Percentiles rank a stretch among this genome's conserved stretches.
Evolutionary conservation across 495 filamentous ascomycete species (phyloP).

Genomic region (Aspergillus ellipticus): DNA sequence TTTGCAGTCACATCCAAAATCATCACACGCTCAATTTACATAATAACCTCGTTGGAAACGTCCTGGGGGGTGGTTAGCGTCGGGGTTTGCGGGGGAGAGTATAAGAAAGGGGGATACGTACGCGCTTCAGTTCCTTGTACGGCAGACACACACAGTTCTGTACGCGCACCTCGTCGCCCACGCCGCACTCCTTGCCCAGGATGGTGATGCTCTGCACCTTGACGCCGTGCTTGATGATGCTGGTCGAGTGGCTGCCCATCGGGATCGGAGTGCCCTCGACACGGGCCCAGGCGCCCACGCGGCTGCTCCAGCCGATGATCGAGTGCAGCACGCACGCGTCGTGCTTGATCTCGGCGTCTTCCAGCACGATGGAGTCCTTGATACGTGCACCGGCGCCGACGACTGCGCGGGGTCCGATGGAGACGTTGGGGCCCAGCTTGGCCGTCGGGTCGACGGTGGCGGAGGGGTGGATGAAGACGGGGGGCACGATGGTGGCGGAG

Average conservation of each 20-base stretch:
- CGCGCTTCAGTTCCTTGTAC: conserved; percentile 97
- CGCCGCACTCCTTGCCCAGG: conserved; percentile 91
- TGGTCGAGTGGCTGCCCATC: conserved; percentile 84
- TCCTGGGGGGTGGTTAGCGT: conserved; percentile 56
- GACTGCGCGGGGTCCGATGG: conserved; percentile 78
- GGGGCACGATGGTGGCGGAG: conserved; percentile 85
- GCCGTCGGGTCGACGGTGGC: conserved; percentile 90
- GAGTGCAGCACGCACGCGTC: conserved; percentile 95
- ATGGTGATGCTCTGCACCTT: conserved; percentile 99
- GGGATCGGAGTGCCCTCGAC: conserved; percentile 95
- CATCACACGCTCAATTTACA: conserved; percentile 53
- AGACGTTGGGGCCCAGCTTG: conserved; percentile 96
- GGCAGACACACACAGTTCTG: conserved; percentile 98
- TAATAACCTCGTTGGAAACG: conserved; percentile 93
- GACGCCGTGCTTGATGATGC: conserved; percentile 92
- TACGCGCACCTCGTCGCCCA: conserved; percentile 92
- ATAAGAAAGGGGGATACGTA: conserved; percentile 45
- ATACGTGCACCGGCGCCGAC: conserved; percentile 87
- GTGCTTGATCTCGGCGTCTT: conserved; percentile 94
- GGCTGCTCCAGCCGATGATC: conserved; percentile 96
- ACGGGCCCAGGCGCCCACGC: conserved; percentile 93
- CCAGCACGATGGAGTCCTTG: conserved; percentile 94
- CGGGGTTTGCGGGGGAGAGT: not conserved
- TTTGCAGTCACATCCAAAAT: not conserved
- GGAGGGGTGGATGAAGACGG: conserved; percentile 97